Evolutionary conservation across 257 asterid genomes (phyloP).

Genomic region (Mentha longifolia): DNA sequence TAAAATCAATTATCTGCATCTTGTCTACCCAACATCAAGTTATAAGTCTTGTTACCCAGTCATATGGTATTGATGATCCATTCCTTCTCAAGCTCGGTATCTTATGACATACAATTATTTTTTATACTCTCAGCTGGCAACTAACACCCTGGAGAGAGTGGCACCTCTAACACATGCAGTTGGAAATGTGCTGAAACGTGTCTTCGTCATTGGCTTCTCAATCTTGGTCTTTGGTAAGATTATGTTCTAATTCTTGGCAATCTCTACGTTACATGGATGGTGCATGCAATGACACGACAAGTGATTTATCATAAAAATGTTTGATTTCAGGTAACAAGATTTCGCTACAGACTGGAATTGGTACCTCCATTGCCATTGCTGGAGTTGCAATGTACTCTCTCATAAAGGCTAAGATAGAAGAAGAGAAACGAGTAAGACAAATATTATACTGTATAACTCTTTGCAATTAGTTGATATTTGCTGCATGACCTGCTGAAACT

Average conservation of each 20-base stretch:
- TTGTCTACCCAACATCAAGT: not conserved
- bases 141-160: conserved; percentile 99
- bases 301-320: not conserved
- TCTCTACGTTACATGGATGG: conserved; percentile 13
- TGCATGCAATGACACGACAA: not conserved
- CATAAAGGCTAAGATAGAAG: conserved; percentile 96
- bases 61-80: not conserved
- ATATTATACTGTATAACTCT: not conserved
- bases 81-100: conserved; percentile 12
- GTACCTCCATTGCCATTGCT: conserved; percentile 87
- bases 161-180: conserved; percentile 99
- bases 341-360: conserved; percentile 93
- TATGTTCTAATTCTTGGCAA: not conserved
- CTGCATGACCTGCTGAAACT: conserved; percentile 9
- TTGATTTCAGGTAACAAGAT: conserved; percentile 78
- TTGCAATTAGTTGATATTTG: not conserved
- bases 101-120: conserved; percentile 15
- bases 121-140: conserved; percentile 67
- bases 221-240: conserved; percentile 79
- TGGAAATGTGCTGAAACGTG: conserved; percentile 99
- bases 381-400: conserved; percentile 96
- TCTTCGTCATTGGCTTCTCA: conserved; percentile 96
- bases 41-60: not conserved
- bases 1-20: not conserved
- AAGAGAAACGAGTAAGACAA: conserved; percentile 92